Base-by-base conservation (phyloP, 176 grass and related monocot genomes). In the Oryza nivara region DNA sequence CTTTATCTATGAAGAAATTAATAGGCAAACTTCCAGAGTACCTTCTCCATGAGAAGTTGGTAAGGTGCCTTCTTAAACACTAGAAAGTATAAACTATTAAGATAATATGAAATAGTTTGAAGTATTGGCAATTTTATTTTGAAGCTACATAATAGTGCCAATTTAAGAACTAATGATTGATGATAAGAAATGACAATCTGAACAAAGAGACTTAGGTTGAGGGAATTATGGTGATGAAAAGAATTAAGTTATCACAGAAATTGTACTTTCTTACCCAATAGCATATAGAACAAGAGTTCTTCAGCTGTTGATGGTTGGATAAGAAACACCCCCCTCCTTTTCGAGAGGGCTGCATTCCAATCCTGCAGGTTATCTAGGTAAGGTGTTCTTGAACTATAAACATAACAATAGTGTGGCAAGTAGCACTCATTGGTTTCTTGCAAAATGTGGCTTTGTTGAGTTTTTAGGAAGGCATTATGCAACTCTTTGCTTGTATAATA, bases 271-370 rank as follows among this genome's bases (percentile, higher is more conserved):
- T 90, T 90, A 90, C 89, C 89, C 80, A 90, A 90, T 87, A 87
- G 75, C 84, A 87, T 75, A 87, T 78, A 83, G 70, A 90, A 90
- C 84, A 83, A 90, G 84, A 80, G 51, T 90, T 80, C 89, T 74
- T 91, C 82, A 85, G 78, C 80, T 85, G 82, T 74, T 88, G 90
- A 88, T 88, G 77, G 78, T 85, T 90, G 82, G 78, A 85, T 82
- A 91, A 88, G 86, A 91, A 91, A 88, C 90, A 91, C 65, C 86
- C 82, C 89, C 86, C 90, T 88, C 86, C 86, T 68, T 91, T 91
- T 91, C 3, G 90, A 91, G 90, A 91, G 86, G 86, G 90, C 86
- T 91, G 86, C 86, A 91, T 91, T 89, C 86, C 72, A 91, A 88
- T 91, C 90, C 82, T 88, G 90, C 90, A 91, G 78, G 60, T 91